Percentiles rank a stretch among this genome's conserved stretches.
These are phyloP conservation scores for Fistulina hepatica DNA, from an alignment of 1,284 basidiomycete species.

Conservation along the genomic window DNA sequence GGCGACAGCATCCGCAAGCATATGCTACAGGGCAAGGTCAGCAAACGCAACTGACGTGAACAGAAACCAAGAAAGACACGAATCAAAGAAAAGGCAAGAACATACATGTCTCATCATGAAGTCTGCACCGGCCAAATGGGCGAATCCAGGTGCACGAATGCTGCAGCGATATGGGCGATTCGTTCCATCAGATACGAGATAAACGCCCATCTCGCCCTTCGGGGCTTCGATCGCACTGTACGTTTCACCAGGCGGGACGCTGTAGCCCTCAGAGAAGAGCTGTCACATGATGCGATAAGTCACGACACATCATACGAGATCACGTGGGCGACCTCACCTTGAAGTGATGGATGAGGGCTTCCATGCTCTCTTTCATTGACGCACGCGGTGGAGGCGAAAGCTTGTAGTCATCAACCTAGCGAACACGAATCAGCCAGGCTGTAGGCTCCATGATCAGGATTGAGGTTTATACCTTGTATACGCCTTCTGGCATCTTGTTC, in stretches of 20 bases:
- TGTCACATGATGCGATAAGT: slow-evolving; percentile 21
- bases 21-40: slow-evolving; percentile 67
- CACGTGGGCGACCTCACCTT: slow-evolving; percentile 46
- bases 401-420: slow-evolving; percentile 98
- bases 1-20: slow-evolving; percentile 85
- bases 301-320: slow-evolving; percentile 6
- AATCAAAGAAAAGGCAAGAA: slow-evolving; percentile 9
- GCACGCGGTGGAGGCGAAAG: slow-evolving; percentile 95
- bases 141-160: slow-evolving; percentile 90
- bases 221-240: slow-evolving; percentile 97
- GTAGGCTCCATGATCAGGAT: no score
- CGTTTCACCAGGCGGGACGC: slow-evolving; percentile 96
- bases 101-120: slow-evolving; percentile 83
- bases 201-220: slow-evolving; percentile 98
- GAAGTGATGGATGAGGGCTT: slow-evolving; percentile 96
- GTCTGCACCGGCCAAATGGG: slow-evolving; percentile 85
- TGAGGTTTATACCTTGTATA: no score
- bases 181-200: slow-evolving; percentile 85
- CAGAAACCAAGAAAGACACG: slow-evolving; percentile 8
- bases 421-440: no score
- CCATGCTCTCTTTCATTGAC: slow-evolving; percentile 99
- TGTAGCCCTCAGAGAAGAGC: slow-evolving; percentile 95
- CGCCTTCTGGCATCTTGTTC: slow-evolving; percentile 95
- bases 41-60: slow-evolving; percentile 14
- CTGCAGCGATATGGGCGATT: slow-evolving; percentile 92